Evolutionary conservation across 2,329 filamentous ascomycete genomes (phyloP).

Genomic region (Pyricularia sp.): DNA sequence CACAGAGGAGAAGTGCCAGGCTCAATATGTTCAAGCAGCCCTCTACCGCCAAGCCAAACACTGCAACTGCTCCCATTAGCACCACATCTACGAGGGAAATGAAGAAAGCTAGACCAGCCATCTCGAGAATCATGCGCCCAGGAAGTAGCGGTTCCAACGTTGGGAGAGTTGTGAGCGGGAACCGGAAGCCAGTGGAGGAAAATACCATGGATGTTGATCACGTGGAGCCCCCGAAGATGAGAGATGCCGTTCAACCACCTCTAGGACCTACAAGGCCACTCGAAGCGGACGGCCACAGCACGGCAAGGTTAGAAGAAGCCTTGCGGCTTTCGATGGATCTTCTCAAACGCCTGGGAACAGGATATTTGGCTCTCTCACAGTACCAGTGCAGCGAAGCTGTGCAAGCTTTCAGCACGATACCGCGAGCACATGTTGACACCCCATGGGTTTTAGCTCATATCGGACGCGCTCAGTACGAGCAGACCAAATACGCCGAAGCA

Average conservation of each 20-base stretch:
- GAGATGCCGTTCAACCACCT: slow-evolving; percentile 29
- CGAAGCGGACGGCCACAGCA: slow-evolving; percentile 38
- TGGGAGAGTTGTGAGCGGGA: slow-evolving; percentile 82
- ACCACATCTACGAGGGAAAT: slow-evolving; percentile 60
- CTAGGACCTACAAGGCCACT: slow-evolving; percentile 26
- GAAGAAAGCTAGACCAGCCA: slow-evolving; percentile 73
- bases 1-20: slow-evolving; percentile 62
- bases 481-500: slow-evolving; percentile 74
- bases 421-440: slow-evolving; percentile 71
- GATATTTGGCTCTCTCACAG: slow-evolving; percentile 67
- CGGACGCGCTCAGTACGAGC: slow-evolving; percentile 85
- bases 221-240: slow-evolving; percentile 45
- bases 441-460: slow-evolving; percentile 90
- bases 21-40: slow-evolving; percentile 62
- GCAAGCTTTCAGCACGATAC: slow-evolving; percentile 61
- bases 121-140: slow-evolving; percentile 56
- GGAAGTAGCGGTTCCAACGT: slow-evolving; percentile 60
- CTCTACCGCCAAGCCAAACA: slow-evolving; percentile 50
- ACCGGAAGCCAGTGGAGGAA: slow-evolving; percentile 64
- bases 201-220: slow-evolving; percentile 61
- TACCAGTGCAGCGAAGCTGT: slow-evolving; percentile 75
- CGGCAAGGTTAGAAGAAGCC: slow-evolving; percentile 61
- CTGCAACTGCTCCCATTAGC: slow-evolving; percentile 46
- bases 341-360: slow-evolving; percentile 71
- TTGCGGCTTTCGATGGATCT: slow-evolving; percentile 70